Evolutionary conservation across 2,329 filamentous ascomycete species (phyloP).

Genomic region (Chalaropsis thielavioides): DNA sequence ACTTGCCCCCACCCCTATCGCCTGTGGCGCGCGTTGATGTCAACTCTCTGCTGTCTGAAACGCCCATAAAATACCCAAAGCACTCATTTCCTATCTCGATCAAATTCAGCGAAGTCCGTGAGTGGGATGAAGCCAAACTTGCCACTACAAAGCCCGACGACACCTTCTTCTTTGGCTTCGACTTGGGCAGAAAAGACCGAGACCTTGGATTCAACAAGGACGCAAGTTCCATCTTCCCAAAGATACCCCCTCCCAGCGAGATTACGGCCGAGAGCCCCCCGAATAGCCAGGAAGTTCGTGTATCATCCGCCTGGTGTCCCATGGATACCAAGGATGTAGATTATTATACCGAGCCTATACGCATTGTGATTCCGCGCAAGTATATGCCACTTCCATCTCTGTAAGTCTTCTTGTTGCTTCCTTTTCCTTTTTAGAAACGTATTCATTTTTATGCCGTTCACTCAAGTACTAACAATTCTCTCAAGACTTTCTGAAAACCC

Average conservation of each 20-base stretch:
- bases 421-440: background rate
- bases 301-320: slow-evolving; percentile 14
- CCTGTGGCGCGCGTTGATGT: slow-evolving; percentile 40
- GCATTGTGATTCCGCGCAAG: slow-evolving; percentile 39
- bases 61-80: slow-evolving; percentile 23
- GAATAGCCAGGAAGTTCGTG: slow-evolving; percentile 13
- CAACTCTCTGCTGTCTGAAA: slow-evolving; percentile 45
- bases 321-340: slow-evolving; percentile 24
- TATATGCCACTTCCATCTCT: slow-evolving; percentile 35
- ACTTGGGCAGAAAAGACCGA: slow-evolving; percentile 53
- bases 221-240: slow-evolving; percentile 43
- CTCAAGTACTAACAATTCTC: background rate
- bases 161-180: slow-evolving; percentile 50
- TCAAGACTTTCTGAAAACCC: slow-evolving; percentile 48
- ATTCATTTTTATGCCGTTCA: background rate
- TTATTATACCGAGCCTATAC: slow-evolving; percentile 57
- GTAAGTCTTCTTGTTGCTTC: slow-evolving; percentile 20
- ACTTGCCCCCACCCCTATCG: slow-evolving; percentile 18
- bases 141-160: slow-evolving; percentile 21
- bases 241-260: slow-evolving; percentile 20
- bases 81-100: slow-evolving; percentile 8
- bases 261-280: slow-evolving; percentile 15
- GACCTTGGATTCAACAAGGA: slow-evolving; percentile 62
- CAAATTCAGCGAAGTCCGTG: slow-evolving; percentile 4
- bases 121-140: slow-evolving; percentile 10